Evolutionary conservation across 179 eudicot genomes (phyloP).

Genomic region (Silene coronaria): DNA sequence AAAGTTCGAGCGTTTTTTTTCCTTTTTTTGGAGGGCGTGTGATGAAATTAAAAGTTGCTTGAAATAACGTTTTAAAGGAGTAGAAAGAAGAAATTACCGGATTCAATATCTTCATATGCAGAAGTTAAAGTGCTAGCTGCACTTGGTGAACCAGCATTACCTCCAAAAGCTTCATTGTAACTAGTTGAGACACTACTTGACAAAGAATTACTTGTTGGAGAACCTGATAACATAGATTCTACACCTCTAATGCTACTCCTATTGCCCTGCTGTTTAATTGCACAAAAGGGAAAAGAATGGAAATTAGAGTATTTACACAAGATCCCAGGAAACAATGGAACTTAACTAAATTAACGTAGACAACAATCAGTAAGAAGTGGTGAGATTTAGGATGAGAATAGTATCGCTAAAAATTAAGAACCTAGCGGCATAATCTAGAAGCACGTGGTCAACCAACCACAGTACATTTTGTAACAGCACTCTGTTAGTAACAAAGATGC

Average conservation of each 20-base stretch:
- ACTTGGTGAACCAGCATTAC: constrained; percentile 46
- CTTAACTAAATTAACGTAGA: neutral
- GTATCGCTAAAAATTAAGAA: neutral
- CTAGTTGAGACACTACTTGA: constrained; percentile 37
- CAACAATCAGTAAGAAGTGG: neutral
- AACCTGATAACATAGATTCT: constrained; percentile 29
- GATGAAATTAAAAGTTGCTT: neutral
- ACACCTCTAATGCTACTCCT: constrained; percentile 31
- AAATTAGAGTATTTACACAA: neutral
- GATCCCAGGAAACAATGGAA: constrained; percentile 1
- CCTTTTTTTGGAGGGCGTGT: neutral
- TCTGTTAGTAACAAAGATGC: neutral
- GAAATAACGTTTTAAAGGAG: constrained; percentile 22
- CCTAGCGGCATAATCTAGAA: neutral
- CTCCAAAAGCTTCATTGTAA: constrained; percentile 38
- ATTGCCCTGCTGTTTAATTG: constrained; percentile 31
- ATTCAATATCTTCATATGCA: constrained; percentile 39
- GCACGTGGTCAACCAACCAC: neutral
- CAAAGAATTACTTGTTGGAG: constrained; percentile 36
- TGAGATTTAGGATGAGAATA: neutral
- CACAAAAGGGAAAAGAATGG: neutral
- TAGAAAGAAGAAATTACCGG: constrained; percentile 26
- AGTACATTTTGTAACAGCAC: neutral
- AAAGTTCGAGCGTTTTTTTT: neutral
- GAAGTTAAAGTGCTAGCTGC: constrained; percentile 42